Base-by-base conservation (phyloP, 208 protist species). In the Trypanosoma avium region DNA sequence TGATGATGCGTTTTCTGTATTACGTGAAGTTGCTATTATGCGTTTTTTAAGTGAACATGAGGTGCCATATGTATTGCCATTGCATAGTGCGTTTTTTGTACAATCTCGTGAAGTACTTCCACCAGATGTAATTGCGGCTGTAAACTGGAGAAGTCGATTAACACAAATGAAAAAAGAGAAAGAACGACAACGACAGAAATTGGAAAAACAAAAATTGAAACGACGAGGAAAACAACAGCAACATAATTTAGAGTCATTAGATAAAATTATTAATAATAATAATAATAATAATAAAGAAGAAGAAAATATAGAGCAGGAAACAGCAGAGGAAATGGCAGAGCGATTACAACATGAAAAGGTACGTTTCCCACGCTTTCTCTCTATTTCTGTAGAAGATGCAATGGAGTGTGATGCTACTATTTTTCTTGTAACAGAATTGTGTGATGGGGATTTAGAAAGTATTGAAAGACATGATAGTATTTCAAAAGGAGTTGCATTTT, bases 21-120 rank as follows among this genome's bases (percentile, higher is more conserved):
- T 95, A 9, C 82, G 86, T 27, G 89, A 95, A 73, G 77, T 95
- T 42, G 89, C 81, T n/a, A 80, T 80, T 46, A 88, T 95, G 86
- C 79, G 83, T 38, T 84, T 91, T 63, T 54, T 95, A n/a, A 78
- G 72, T 12, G 81, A 91, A 58, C 73, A 82, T 72, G 75, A 85
- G 49, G 86, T 93, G 40, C 89, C 89, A 12, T 91, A 93, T 58
- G 67, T 92, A n/a, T 76, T 95, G 19, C 89, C 89, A 8, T 69
- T 95, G 47, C 73, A 92, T 72, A 84, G 74, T 67, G 85, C 89
- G 49, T 95, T 95, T 69, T 83, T 82, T 63, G 82, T 88, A 38
- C 45, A 47, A 21, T 61, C 42, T 6, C 75, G 45, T 46, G 86
- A 93, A 67, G 69, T 76, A 24, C 77, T 95, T 63, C 86, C 89